A percentile compares a stretch with the other conserved stretches of the same genome.
Evolutionary conservation across 805 yeast species (phyloP).

Genomic region (Nakazawaea pomicola): DNA sequence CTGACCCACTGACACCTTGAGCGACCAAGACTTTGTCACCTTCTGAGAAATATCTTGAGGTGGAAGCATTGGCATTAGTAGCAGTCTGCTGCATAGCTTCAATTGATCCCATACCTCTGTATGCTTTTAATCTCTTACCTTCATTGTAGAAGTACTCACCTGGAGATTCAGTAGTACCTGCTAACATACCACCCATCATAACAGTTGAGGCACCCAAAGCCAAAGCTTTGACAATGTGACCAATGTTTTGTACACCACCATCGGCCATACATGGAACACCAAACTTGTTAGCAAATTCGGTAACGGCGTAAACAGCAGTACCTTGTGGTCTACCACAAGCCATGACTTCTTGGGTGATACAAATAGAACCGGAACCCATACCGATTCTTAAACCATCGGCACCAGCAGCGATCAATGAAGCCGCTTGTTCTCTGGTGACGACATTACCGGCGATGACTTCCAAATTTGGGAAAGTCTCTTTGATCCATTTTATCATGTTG

Average conservation of each 20-base stretch:
- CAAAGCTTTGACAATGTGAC: conserved; percentile 95
- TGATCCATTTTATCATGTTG: conserved; percentile 90
- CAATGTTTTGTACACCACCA: conserved; percentile 98
- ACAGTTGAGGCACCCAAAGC: conserved; percentile 96
- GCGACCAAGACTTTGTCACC: conserved; percentile 94
- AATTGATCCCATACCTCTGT: conserved; percentile 99
- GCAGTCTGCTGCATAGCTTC: conserved; percentile 97
- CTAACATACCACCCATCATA: conserved; percentile 99
- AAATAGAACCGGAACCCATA: conserved; percentile 99
- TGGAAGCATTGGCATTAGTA: conserved; percentile 89
- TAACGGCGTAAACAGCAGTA: conserved; percentile 93
- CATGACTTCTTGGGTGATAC: conserved; percentile 99
- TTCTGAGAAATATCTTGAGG: conserved; percentile 97
- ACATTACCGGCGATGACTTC: conserved; percentile 97
- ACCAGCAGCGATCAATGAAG: conserved; percentile 89
- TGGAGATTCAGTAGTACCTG: conserved; percentile 98
- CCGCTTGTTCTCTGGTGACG: conserved; percentile 98
- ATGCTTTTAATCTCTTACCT: conserved; percentile 94
- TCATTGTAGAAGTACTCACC: conserved; percentile 98
- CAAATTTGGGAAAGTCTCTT: conserved; percentile 69
- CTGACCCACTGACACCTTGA: conserved; percentile 97
- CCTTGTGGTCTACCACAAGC: conserved; percentile 99
- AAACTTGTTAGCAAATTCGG: conserved; percentile 89
- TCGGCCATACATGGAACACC: conserved; percentile 99
- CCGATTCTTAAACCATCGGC: conserved; percentile 98